Base-by-base conservation (phyloP, 2,329 filamentous ascomycete species). In the Westerdykella sp. region DNA sequence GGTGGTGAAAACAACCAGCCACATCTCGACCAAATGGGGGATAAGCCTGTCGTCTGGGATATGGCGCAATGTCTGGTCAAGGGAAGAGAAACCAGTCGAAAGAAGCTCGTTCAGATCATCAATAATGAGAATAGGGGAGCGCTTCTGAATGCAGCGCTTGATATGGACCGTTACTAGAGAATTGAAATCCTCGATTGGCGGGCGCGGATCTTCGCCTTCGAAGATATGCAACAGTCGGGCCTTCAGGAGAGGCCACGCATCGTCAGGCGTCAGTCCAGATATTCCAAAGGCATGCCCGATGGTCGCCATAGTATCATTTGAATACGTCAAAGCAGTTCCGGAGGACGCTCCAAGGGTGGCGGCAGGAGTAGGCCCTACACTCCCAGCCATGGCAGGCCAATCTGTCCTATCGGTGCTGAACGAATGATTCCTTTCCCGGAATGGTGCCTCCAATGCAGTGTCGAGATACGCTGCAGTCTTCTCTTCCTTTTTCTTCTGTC, bases 1-100 rank as follows among this genome's bases (percentile, higher is more conserved):
- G 6, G 80, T 85, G 2, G 88, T 91, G 58, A 96, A 96, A 0
- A 93, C 90, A 37, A 93, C 83, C 46, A 94, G 80, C 93, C 93
- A 98, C 60, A 96, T 82, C 62, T 95, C 88, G 2, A 96, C 91
- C 1, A 98, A 74, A 43, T 88, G 82, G 0, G 88, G 87, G 16
- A 97, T 88, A n/a, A 97, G 78, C 28, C 84, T 80, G 47, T 95
- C 90, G 59, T 97, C 91, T 0, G 87, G 77, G 1, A 88, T 82
- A 37, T 80, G 80, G 39, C 83, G 79, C 14, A 97, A 72, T 0
- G 87, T 90, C 51, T 90, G 85, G 54, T 95, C 91, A 2, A 98
- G 75, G 2, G 85, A 89, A 23, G 79, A 76, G 60, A 97, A 98
- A 1, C 93, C 93, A 0, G 86, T 85, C n/a, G 75, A 70, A 2